Evolutionary conservation across 1,284 basidiomycete genomes (phyloP).

Genomic region (Trichosporon sp.): DNA sequence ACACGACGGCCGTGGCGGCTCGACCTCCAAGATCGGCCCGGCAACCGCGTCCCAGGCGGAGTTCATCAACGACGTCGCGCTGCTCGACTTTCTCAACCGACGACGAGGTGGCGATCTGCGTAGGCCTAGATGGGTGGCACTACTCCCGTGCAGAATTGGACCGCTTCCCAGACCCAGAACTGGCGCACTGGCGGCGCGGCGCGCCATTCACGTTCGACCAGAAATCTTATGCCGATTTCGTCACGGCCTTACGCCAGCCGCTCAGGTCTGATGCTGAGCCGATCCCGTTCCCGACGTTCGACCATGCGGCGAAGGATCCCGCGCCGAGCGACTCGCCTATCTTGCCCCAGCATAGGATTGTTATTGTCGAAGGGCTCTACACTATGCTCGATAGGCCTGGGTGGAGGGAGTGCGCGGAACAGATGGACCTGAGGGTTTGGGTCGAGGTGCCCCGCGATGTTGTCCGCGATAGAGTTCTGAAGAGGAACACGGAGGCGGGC

Average conservation of each 20-base stretch:
- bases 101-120: conserved; percentile 40
- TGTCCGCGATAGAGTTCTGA: conserved; percentile 62
- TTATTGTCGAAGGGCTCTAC: conserved; percentile 81
- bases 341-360: conserved; percentile 60
- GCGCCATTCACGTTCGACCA: conserved; percentile 51
- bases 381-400: conserved; percentile 63
- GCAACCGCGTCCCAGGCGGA: background rate
- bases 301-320: conserved; percentile 54
- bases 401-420: conserved; percentile 63
- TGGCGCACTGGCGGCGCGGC: conserved; percentile 61
- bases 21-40: background rate
- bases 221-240: conserved; percentile 63
- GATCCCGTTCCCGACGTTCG: conserved; percentile 46
- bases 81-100: background rate
- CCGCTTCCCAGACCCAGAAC: conserved; percentile 55
- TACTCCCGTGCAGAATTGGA: conserved; percentile 46
- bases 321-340: conserved; percentile 53
- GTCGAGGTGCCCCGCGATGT: conserved; percentile 59
- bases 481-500: conserved; percentile 42
- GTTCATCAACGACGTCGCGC: background rate
- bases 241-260: conserved; percentile 57
- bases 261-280: conserved; percentile 52
- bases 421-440: conserved; percentile 75
- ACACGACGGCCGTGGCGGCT: conserved; percentile 8
- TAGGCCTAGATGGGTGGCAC: conserved; percentile 55